Percentiles rank a stretch among this genome's conserved stretches.
phyloP scores from a whole-genome alignment of 192 early-diverging fungal genomes.

The Ambispora gerdemannii region DNA sequence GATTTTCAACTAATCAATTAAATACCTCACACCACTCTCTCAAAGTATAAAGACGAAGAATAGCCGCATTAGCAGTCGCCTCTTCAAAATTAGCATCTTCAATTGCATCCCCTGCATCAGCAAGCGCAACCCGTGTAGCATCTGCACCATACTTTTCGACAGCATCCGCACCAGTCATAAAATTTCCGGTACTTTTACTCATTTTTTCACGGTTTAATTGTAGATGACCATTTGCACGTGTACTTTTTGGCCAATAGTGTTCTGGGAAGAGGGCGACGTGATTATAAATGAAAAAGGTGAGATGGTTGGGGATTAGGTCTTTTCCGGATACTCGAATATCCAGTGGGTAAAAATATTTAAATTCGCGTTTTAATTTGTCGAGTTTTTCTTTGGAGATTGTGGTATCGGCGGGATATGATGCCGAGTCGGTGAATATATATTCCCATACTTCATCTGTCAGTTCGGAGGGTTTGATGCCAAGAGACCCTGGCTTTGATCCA shows the following conservation, averaged over 20 bases:
- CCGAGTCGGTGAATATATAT: slow-evolving; percentile 81
- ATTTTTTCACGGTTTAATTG: slow-evolving; percentile 96
- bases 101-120: slow-evolving; percentile 92
- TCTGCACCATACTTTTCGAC: slow-evolving; percentile 90
- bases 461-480: slow-evolving; percentile 75
- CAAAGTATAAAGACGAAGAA: slow-evolving; percentile 86
- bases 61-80: slow-evolving; percentile 89
- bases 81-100: slow-evolving; percentile 99
- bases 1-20: too few relatives aligned
- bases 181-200: slow-evolving; percentile 98
- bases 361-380: slow-evolving; percentile 81
- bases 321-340: slow-evolving; percentile 96
- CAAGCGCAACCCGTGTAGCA: slow-evolving; percentile 90
- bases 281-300: slow-evolving; percentile 96
- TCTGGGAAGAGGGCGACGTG: slow-evolving; percentile 94
- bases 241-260: slow-evolving; percentile 79
- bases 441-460: slow-evolving; percentile 93
- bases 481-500: slow-evolving; percentile 72
- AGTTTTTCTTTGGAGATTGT: slow-evolving; percentile 65
- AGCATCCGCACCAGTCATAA: slow-evolving; percentile 78
- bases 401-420: slow-evolving; percentile 55
- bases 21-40: slow-evolving; percentile 84
- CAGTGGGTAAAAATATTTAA: slow-evolving; percentile 96
- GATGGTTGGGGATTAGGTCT: slow-evolving; percentile 96
- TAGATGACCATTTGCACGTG: slow-evolving; percentile 94